These are phyloP conservation scores for Heliamphora pulchella DNA, from an alignment of 179 eudicot genomes.

Conservation along the genomic window DNA sequence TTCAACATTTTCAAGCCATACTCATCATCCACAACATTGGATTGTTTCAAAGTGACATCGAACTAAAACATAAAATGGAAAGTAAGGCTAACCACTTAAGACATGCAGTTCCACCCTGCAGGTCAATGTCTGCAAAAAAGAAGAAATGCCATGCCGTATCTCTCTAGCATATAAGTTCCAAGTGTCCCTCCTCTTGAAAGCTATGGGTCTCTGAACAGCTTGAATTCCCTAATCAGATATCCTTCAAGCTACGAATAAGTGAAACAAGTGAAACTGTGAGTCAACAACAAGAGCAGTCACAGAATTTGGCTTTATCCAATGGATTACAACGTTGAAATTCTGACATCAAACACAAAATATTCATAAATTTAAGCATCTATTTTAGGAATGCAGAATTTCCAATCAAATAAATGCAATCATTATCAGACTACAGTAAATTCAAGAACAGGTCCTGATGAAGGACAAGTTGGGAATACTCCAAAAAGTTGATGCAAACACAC, in stretches of 20 bases:
- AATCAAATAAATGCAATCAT: not conserved
- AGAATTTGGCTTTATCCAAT: not conserved
- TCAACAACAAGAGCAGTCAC: not conserved
- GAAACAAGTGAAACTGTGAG: not conserved
- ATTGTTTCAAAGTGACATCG: too few species aligned
- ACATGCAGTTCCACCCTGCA: too few species aligned
- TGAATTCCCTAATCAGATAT: slow-evolving; percentile 5
- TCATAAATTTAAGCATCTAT: not conserved
- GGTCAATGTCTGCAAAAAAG: too few species aligned
- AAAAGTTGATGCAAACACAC: too few species aligned
- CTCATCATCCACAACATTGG: too few species aligned
- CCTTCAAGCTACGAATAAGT: slow-evolving; percentile 13
- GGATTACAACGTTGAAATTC: not conserved
- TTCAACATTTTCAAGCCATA: too few species aligned
- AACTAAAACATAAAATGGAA: too few species aligned
- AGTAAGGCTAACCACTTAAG: too few species aligned
- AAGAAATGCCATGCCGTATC: not conserved
- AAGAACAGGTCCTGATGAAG: too few species aligned
- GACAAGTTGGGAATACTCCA: too few species aligned
- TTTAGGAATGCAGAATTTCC: not conserved
- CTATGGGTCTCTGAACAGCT: slow-evolving; percentile 12
- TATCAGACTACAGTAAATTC: not conserved
- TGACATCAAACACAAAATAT: not conserved
- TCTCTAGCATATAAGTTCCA: not conserved
- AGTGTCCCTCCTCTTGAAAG: not conserved